phyloP scores from a whole-genome alignment of 169 alveolate genomes.

The Plasmodium gonderi region DNA sequence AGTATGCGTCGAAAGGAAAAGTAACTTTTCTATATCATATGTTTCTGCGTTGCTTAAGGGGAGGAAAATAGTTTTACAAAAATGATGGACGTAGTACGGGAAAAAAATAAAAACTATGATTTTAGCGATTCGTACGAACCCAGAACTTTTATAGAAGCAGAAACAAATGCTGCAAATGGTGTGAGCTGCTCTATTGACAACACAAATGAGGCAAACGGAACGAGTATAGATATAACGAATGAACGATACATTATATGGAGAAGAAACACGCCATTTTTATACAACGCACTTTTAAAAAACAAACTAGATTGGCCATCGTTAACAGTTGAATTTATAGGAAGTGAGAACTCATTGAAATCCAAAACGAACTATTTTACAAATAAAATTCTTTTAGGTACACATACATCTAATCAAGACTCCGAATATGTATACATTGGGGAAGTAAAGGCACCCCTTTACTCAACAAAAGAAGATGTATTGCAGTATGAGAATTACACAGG shows the following conservation, averaged over 20 bases:
- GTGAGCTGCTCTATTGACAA: neutral
- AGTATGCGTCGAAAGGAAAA: neutral
- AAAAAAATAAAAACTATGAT: constrained; percentile 10
- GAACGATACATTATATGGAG: constrained; percentile 91
- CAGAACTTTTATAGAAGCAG: neutral
- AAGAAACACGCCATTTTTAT: constrained; percentile 95
- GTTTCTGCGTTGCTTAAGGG: neutral
- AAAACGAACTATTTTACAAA: constrained; percentile 85
- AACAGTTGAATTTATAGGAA: constrained; percentile 85
- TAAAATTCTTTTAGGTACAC: constrained; percentile 93
- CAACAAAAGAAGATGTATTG: constrained; percentile 78
- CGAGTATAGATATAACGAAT: constrained; percentile 15
- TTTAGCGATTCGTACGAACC: constrained; percentile 18
- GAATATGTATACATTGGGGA: constrained; percentile 92
- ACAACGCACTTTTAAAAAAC: constrained; percentile 93
- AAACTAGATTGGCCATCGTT: constrained; percentile 98
- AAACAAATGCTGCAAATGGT: neutral
- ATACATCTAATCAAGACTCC: constrained; percentile 92
- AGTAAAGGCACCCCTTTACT: constrained; percentile 79
- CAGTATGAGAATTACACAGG: constrained; percentile 85
- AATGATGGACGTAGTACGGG: constrained; percentile 10
- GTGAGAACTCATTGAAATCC: constrained; percentile 76
- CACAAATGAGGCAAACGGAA: neutral
- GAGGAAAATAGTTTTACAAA: neutral
- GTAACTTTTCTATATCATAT: neutral